Conservation (phyloP, 208 protist genomes). For the Kentomonas sorsogonicus region DNA sequence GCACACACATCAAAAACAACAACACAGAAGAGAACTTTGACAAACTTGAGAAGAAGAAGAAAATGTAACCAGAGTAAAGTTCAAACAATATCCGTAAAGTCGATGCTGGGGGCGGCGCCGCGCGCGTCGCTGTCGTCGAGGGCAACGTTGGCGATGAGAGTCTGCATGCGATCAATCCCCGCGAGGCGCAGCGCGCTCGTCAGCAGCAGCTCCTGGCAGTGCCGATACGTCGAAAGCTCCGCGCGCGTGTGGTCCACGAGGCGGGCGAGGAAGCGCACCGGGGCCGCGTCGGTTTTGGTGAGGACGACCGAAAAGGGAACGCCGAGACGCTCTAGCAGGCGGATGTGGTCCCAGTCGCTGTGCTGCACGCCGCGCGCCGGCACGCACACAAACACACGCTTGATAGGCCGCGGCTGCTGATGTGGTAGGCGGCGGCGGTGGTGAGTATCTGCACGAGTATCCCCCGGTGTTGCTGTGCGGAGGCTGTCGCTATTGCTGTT, state of each 20-base stretch:
- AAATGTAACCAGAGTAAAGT: constrained; percentile 12
- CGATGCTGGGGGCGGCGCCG: constrained; percentile 29
- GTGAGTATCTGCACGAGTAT: neutral
- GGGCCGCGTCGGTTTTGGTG: constrained; percentile 83
- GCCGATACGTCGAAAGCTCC: constrained; percentile 67
- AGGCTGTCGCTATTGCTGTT: neutral
- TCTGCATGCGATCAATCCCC: constrained; percentile 84
- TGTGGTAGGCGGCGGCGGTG: neutral
- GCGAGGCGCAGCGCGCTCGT: constrained; percentile 74
- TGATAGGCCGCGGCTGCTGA: constrained; percentile 40
- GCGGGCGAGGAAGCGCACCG: constrained; percentile 78
- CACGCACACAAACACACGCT: constrained; percentile 78
- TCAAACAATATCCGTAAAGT: constrained; percentile 66
- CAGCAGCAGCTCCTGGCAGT: constrained; percentile 85
- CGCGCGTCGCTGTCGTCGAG: constrained; percentile 33
- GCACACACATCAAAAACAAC: constrained; percentile 2
- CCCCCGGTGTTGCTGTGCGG: neutral
- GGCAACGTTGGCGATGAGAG: constrained; percentile 61
- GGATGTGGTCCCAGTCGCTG: constrained; percentile 59
- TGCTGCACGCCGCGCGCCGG: constrained; percentile 76
- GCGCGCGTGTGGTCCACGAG: constrained; percentile 79
- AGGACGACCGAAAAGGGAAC: constrained; percentile 81
- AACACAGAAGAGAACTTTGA: neutral
- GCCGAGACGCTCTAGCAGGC: constrained; percentile 51
- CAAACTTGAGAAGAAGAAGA: constrained; percentile 10